Evolutionary conservation across 2,329 filamentous ascomycete genomes (phyloP).

Genomic region (Exophiala spinifera): DNA sequence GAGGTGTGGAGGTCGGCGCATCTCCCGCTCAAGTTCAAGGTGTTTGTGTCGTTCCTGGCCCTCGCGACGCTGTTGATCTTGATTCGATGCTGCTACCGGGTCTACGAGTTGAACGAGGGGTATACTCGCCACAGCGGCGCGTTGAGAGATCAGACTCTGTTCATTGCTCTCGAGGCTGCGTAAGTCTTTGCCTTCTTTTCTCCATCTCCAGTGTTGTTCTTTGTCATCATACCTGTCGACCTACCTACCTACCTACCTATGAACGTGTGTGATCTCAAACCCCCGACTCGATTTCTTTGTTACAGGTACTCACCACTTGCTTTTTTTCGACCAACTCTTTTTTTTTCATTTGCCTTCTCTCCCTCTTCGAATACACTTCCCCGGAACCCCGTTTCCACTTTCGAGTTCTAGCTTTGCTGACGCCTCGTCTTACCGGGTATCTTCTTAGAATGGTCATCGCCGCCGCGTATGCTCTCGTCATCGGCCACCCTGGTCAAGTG

Average conservation of each 20-base stretch:
- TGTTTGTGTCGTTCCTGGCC: slow-evolving; percentile 55
- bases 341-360: no score
- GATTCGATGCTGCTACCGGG: slow-evolving; percentile 62
- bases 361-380: no score
- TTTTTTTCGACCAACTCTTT: no score
- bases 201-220: no score
- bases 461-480: slow-evolving; percentile 15
- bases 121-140: slow-evolving; percentile 46
- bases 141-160: slow-evolving; percentile 54
- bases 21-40: slow-evolving; percentile 45
- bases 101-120: slow-evolving; percentile 59
- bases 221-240: no score
- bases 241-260: no score
- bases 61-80: slow-evolving; percentile 63
- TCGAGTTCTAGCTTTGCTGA: background rate
- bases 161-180: slow-evolving; percentile 54
- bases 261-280: no score
- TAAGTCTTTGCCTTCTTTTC: slow-evolving; percentile 9
- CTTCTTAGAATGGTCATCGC: slow-evolving; percentile 19
- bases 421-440: background rate
- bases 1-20: slow-evolving; percentile 21
- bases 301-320: no score
- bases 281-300: no score
- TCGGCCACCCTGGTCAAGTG: slow-evolving; percentile 23
- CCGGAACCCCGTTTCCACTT: no score